A percentile compares a stretch with the other conserved stretches of the same genome.
Conservation (phyloP, 164 flowering plant species). For the Kalanchoe fedtschenkoi region DNA sequence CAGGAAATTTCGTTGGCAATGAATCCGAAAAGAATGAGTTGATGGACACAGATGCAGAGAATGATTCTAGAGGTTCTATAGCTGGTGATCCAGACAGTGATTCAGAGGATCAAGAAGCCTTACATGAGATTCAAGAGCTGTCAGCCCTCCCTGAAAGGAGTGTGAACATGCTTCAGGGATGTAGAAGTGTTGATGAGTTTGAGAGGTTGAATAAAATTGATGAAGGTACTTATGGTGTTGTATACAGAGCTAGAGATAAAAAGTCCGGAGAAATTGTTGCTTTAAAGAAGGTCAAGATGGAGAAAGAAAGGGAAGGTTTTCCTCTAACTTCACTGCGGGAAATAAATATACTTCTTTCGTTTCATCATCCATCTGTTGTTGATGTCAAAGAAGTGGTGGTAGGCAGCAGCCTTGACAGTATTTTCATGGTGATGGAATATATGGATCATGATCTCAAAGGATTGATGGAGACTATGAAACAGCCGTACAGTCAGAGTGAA, state of each 20-base stretch:
- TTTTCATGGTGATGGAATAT: slow-evolving; percentile 98
- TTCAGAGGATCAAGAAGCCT: slow-evolving; percentile 30
- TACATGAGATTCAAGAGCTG: slow-evolving; percentile 34
- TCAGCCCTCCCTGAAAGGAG: slow-evolving; percentile 45
- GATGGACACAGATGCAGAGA: slow-evolving; percentile 50
- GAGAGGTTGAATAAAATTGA: slow-evolving; percentile 86
- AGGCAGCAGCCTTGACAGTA: slow-evolving; percentile 76
- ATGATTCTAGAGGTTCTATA: slow-evolving; percentile 14
- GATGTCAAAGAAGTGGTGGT: slow-evolving; percentile 98
- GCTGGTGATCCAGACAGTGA: slow-evolving; percentile 25
- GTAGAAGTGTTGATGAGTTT: slow-evolving; percentile 96
- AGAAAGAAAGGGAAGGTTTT: slow-evolving; percentile 94
- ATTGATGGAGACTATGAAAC: slow-evolving; percentile 80
- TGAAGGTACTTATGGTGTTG: slow-evolving; percentile 98
- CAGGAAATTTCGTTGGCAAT: slow-evolving; percentile 30
- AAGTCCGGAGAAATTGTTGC: slow-evolving; percentile 90
- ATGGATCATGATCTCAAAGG: slow-evolving; percentile 98
- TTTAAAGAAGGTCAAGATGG: slow-evolving; percentile 95
- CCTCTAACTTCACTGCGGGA: slow-evolving; percentile 93
- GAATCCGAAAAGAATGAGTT: slow-evolving; percentile 26
- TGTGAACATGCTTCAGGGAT: slow-evolving; percentile 83
- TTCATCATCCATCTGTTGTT: slow-evolving; percentile 85
- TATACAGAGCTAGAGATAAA: slow-evolving; percentile 83
- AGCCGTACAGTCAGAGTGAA: slow-evolving; percentile 87
- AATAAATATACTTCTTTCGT: slow-evolving; percentile 90